A percentile compares a stretch with the other conserved stretches of the same genome.
Conservation (phyloP, 2,329 filamentous ascomycete species). For the Fusarium neocosmosporiellum region DNA sequence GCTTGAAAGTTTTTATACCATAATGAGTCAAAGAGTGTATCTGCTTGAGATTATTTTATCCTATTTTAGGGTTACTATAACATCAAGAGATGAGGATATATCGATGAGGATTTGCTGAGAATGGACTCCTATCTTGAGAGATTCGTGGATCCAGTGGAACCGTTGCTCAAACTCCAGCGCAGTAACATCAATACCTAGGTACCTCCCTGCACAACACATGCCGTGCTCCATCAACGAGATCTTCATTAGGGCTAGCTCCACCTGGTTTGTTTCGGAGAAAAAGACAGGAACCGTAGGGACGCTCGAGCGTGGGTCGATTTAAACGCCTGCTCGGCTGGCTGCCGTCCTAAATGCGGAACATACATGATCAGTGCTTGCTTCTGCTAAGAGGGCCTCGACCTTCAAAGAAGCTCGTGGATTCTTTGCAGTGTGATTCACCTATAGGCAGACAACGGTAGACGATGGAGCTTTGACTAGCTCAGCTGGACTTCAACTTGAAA, state of each 20-base stretch:
- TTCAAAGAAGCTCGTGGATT: background rate
- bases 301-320: background rate
- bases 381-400: background rate
- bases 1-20: background rate
- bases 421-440: background rate
- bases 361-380: conserved; percentile 5
- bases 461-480: background rate
- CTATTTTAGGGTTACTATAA: background rate
- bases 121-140: background rate
- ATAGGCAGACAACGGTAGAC: background rate
- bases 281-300: background rate
- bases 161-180: background rate
- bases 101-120: background rate
- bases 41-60: background rate
- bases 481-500: conserved; percentile 22
- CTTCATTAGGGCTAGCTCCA: conserved; percentile 6
- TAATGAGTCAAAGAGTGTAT: background rate
- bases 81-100: background rate
- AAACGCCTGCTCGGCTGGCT: conserved; percentile 10
- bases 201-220: background rate
- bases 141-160: background rate
- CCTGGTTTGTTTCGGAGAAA: conserved; percentile 31
- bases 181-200: background rate
- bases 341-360: conserved; percentile 20
- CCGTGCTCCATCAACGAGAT: background rate